phyloP scores from a whole-genome alignment of 2,329 filamentous ascomycete species.

The Nannizzia gypsea region DNA sequence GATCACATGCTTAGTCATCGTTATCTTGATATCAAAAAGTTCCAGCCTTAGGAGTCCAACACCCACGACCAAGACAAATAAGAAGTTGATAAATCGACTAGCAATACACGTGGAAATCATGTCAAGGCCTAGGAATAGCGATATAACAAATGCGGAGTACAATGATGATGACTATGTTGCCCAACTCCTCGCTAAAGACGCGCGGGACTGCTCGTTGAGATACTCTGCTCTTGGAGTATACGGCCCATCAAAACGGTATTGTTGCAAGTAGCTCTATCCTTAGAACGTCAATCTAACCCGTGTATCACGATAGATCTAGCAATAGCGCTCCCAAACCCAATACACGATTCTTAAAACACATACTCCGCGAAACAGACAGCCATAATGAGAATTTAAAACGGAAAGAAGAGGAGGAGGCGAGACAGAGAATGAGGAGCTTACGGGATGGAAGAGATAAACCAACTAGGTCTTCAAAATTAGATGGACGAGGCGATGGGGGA shows the following conservation, averaged over 20 bases:
- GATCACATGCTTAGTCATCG: background rate
- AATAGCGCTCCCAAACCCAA: conserved; percentile 73
- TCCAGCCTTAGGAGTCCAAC: background rate
- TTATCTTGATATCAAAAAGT: background rate
- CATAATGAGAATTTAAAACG: conserved; percentile 82
- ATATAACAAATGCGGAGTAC: conserved; percentile 2
- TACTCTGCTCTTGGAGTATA: conserved; percentile 65
- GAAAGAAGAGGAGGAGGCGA: conserved; percentile 70
- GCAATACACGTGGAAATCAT: background rate
- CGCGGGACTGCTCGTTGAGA: conserved; percentile 57
- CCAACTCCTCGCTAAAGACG: conserved; percentile 66
- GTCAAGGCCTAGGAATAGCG: conserved; percentile 1
- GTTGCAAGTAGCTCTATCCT: background rate
- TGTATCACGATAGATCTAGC: conserved; percentile 40
- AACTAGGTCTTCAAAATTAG: conserved; percentile 26
- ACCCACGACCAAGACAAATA: background rate
- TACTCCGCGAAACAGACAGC: conserved; percentile 74
- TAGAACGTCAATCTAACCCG: background rate
- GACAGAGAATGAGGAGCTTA: conserved; percentile 54
- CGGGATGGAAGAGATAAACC: conserved; percentile 30
- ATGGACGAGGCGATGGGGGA: background rate
- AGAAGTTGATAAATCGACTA: background rate
- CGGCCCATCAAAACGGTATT: conserved; percentile 40
- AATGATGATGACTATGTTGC: conserved; percentile 65
- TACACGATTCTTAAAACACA: conserved; percentile 74